These are phyloP conservation scores for Aspergillus novoparasiticus DNA, from an alignment of 2,329 filamentous ascomycete genomes.

Conservation along the genomic window DNA sequence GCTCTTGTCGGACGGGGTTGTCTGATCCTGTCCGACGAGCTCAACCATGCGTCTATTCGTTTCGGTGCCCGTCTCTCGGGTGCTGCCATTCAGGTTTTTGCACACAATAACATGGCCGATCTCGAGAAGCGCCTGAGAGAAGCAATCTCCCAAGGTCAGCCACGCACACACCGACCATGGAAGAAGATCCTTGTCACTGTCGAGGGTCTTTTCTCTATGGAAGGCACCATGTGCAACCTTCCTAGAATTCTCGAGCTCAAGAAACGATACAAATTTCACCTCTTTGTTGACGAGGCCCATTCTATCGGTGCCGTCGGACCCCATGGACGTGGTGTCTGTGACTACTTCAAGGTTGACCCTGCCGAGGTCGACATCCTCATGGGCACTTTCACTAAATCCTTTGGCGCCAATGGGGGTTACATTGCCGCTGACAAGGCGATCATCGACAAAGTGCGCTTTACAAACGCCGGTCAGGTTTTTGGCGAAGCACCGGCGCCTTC, in stretches of 20 bases:
- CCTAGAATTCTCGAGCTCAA: slow-evolving; percentile 81
- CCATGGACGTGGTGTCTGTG: slow-evolving; percentile 86
- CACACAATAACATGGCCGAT: slow-evolving; percentile 88
- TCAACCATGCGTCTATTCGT: slow-evolving; percentile 95
- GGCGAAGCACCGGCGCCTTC: slow-evolving; percentile 84
- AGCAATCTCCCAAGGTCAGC: slow-evolving; percentile 90
- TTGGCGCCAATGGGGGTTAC: slow-evolving; percentile 94
- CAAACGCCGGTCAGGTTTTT: slow-evolving; percentile 79
- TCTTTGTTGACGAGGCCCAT: slow-evolving; percentile 94
- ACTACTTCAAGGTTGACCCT: slow-evolving; percentile 89
- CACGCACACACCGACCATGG: slow-evolving; percentile 92
- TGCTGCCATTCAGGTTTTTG: slow-evolving; percentile 89
- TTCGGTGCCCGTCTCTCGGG: slow-evolving; percentile 88
- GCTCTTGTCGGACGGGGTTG: slow-evolving; percentile 87
- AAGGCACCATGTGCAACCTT: slow-evolving; percentile 94
- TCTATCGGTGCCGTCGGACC: slow-evolving; percentile 89
- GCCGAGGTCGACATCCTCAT: slow-evolving; percentile 87
- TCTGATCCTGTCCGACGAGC: slow-evolving; percentile 88
- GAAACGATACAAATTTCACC: slow-evolving; percentile 90
- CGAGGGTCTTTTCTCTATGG: slow-evolving; percentile 97
- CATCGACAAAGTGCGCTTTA: slow-evolving; percentile 81
- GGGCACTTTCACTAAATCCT: slow-evolving; percentile 96
- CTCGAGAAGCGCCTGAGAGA: slow-evolving; percentile 83
- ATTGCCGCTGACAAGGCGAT: slow-evolving; percentile 84
- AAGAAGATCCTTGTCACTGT: slow-evolving; percentile 96